phyloP scores from a whole-genome alignment of 257 asterid species.

The Plantago major region DNA sequence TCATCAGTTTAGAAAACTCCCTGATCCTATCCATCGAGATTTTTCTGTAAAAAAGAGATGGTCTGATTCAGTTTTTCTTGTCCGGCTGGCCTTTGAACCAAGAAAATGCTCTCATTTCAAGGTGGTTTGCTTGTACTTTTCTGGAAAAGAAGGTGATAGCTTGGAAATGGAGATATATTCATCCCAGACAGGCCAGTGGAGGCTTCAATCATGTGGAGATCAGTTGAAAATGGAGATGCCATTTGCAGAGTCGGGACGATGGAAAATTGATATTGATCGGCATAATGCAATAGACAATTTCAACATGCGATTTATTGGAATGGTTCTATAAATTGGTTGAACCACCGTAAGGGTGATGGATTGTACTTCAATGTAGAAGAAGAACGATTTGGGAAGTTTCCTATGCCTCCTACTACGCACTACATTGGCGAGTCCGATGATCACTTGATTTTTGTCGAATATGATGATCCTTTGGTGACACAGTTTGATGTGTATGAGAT shows the following conservation, averaged over 20 bases:
- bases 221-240: slow-evolving; percentile 1
- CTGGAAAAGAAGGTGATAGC: too few species aligned
- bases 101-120: too few species aligned
- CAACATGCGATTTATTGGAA: slow-evolving; percentile 16
- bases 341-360: background rate
- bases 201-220: background rate
- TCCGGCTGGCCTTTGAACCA: too few species aligned
- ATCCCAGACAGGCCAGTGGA: too few species aligned
- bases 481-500: slow-evolving; percentile 27
- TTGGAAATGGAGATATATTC: too few species aligned
- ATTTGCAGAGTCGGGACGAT: background rate
- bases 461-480: background rate
- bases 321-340: slow-evolving; percentile 18
- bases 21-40: too few species aligned
- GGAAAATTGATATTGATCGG: background rate
- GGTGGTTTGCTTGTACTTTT: too few species aligned
- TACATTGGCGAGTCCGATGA: slow-evolving; percentile 29
- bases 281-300: background rate
- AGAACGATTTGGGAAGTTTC: background rate
- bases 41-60: too few species aligned
- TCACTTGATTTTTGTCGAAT: slow-evolving; percentile 23
- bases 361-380: too few species aligned
- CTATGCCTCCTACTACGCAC: slow-evolving; percentile 13
- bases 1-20: too few species aligned
- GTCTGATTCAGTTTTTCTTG: too few species aligned